Evolutionary conservation across 768 basidiomycete genomes (phyloP).

Genomic region (Cystoderma amianthinum): DNA sequence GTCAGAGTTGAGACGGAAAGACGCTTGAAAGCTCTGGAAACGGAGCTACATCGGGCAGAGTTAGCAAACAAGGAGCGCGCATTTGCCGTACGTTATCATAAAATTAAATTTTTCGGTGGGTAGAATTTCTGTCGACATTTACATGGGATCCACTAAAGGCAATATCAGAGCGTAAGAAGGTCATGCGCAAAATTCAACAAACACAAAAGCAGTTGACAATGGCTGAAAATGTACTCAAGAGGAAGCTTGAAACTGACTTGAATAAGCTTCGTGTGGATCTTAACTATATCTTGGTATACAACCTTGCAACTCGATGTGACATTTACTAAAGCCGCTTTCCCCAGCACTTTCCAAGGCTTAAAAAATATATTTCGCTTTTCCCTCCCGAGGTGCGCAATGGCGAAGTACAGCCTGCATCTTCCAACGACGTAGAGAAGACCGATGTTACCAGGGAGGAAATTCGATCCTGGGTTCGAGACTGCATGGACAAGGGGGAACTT

Average conservation of each 20-base stretch:
- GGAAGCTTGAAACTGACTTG: conserved; percentile 41
- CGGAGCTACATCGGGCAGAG: conserved; percentile 63
- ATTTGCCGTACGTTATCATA: conserved; percentile 77
- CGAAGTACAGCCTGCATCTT: conserved; percentile 15
- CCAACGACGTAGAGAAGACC: conserved; percentile 25
- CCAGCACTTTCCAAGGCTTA: conserved; percentile 77
- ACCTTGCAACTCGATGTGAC: neutral
- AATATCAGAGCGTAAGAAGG: conserved; percentile 75
- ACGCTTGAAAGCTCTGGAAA: conserved; percentile 66
- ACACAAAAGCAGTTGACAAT: conserved; percentile 49
- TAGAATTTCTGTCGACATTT: neutral
- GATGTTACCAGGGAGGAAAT: conserved; percentile 50
- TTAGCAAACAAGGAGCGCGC: conserved; percentile 59
- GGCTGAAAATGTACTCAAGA: conserved; percentile 25
- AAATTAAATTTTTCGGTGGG: conserved; percentile 90
- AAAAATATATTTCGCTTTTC: conserved; percentile 89
- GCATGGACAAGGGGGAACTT: conserved; percentile 57
- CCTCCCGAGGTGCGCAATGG: conserved; percentile 56
- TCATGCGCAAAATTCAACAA: conserved; percentile 69
- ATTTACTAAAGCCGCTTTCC: neutral
- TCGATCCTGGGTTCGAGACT: conserved; percentile 47
- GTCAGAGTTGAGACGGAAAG: conserved; percentile 79
- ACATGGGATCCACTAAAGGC: neutral
- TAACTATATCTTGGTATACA: conserved; percentile 75
- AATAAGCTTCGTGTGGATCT: conserved; percentile 74